Percentiles rank a stretch among this genome's conserved stretches.
phyloP scores from a whole-genome alignment of 768 basidiomycete species.

The Amylocystis lapponica region DNA sequence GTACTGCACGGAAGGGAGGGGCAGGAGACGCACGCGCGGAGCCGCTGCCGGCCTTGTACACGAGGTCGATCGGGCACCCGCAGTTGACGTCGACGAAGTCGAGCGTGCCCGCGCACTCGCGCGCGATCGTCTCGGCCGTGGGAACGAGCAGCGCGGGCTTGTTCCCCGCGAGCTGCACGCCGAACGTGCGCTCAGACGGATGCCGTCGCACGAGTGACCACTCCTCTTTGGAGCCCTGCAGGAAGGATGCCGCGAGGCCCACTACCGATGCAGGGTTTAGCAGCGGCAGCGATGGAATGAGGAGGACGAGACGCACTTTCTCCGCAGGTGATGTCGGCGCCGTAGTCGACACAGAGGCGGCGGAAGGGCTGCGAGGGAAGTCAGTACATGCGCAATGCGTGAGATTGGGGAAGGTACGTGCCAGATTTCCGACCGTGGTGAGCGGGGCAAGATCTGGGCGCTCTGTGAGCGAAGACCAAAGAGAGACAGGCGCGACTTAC shows the following conservation, averaged over 20 bases:
- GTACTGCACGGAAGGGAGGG: background rate
- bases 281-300: too few relatives aligned
- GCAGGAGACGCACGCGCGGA: slow-evolving; percentile 63
- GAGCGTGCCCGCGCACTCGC: slow-evolving; percentile 56
- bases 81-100: slow-evolving; percentile 96
- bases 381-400: too few relatives aligned
- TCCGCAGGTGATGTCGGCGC: slow-evolving; percentile 92
- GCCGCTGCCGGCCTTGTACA: slow-evolving; percentile 88
- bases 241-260: slow-evolving; percentile 90
- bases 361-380: slow-evolving; percentile 70
- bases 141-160: slow-evolving; percentile 75
- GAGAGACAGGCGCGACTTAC: slow-evolving; percentile 35
- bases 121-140: slow-evolving; percentile 74
- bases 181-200: slow-evolving; percentile 81
- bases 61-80: slow-evolving; percentile 95
- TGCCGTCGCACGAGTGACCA: slow-evolving; percentile 92
- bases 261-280: slow-evolving; percentile 35
- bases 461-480: slow-evolving; percentile 19
- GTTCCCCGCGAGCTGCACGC: slow-evolving; percentile 89
- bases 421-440: slow-evolving; percentile 94
- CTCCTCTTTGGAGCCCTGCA: slow-evolving; percentile 85
- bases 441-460: slow-evolving; percentile 64
- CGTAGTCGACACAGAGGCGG: slow-evolving; percentile 77
- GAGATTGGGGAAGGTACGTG: slow-evolving; percentile 34
- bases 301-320: slow-evolving; percentile 72